Conservation (phyloP, 164 flowering plant species). For the Stephania cephalantha region DNA sequence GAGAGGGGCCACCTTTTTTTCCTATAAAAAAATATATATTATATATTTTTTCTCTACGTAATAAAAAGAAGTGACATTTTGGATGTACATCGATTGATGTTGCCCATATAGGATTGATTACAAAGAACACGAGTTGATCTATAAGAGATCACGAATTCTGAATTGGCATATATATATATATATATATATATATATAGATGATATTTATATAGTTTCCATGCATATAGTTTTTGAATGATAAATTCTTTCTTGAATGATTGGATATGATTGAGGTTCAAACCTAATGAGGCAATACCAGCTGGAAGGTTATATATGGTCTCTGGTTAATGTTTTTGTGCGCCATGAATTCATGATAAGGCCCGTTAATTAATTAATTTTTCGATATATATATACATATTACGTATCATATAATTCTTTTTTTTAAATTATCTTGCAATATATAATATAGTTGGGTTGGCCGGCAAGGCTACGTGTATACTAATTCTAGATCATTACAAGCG, state of each 20-base stretch:
- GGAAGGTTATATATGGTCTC: neutral
- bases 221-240: no score
- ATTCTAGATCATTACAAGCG: no score
- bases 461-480: no score
- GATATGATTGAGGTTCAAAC: neutral
- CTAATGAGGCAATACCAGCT: neutral
- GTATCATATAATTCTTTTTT: no score
- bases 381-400: no score
- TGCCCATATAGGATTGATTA: neutral
- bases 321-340: neutral
- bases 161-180: neutral
- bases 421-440: no score
- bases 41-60: no score
- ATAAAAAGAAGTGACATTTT: neutral
- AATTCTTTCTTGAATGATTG: neutral
- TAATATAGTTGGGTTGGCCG: no score
- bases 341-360: neutral
- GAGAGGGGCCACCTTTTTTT: no score
- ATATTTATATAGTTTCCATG: no score
- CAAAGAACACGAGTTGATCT: neutral
- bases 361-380: neutral
- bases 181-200: neutral
- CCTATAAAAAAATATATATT: no score
- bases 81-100: neutral
- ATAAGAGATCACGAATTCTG: neutral